Conservation (phyloP, 805 yeast genomes). For the Candida easanensis region DNA sequence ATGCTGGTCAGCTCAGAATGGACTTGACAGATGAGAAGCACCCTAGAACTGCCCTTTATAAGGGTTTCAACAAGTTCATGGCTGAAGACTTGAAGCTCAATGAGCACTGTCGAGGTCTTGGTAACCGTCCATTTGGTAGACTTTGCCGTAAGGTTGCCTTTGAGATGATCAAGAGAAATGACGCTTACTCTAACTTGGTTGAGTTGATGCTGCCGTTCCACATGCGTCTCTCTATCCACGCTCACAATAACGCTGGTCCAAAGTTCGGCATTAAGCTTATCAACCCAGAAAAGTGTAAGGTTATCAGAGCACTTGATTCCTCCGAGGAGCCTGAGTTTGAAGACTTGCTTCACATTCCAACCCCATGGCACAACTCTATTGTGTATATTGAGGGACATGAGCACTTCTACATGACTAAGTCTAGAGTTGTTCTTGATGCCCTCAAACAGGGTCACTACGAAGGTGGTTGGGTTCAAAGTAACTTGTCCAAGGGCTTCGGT, state of each 20-base stretch:
- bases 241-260: slow-evolving; percentile 58
- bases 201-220: slow-evolving; percentile 59
- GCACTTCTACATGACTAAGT: slow-evolving; percentile 33
- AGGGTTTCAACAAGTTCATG: slow-evolving; percentile 62
- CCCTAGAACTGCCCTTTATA: slow-evolving; percentile 48
- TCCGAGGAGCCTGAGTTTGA: slow-evolving; percentile 42
- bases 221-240: slow-evolving; percentile 58
- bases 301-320: slow-evolving; percentile 41
- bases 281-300: slow-evolving; percentile 41
- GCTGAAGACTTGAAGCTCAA: slow-evolving; percentile 50
- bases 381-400: slow-evolving; percentile 39
- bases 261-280: slow-evolving; percentile 55
- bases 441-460: slow-evolving; percentile 31
- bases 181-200: slow-evolving; percentile 61
- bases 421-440: slow-evolving; percentile 36
- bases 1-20: slow-evolving; percentile 62
- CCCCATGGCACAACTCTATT: slow-evolving; percentile 64
- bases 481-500: slow-evolving; percentile 32
- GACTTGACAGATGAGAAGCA: slow-evolving; percentile 56
- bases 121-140: slow-evolving; percentile 46
- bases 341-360: slow-evolving; percentile 59
- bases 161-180: slow-evolving; percentile 64
- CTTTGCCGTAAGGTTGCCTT: slow-evolving; percentile 52
- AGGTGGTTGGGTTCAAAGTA: slow-evolving; percentile 36
- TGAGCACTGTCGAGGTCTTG: slow-evolving; percentile 34